Evolutionary conservation across 2,329 filamentous ascomycete species (phyloP).

Genomic region (Pseudogymnoascus sp.): DNA sequence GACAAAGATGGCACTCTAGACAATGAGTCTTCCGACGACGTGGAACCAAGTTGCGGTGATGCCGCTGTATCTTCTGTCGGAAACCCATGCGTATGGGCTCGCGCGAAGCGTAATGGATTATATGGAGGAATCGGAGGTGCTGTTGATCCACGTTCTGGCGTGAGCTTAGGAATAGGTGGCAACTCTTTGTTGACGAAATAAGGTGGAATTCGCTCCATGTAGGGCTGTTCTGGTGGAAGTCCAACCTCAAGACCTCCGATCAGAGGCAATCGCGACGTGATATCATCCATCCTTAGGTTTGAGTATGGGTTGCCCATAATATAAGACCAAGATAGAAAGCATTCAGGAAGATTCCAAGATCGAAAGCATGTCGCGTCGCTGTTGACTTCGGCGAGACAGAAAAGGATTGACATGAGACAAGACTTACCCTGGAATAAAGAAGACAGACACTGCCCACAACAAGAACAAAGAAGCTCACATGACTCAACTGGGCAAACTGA

Average conservation of each 20-base stretch:
- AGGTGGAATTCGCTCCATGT: background rate
- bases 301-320: background rate
- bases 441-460: background rate
- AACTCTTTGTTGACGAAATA: slow-evolving; percentile 3
- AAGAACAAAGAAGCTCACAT: slow-evolving; percentile 1
- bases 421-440: background rate
- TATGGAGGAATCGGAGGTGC: background rate
- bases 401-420: background rate
- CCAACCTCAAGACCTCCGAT: background rate
- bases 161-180: background rate
- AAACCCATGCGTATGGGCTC: background rate
- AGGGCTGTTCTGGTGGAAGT: background rate
- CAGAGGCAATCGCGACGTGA: background rate
- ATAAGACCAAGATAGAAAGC: background rate
- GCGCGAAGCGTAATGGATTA: background rate
- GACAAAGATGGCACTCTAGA: background rate
- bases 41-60: background rate
- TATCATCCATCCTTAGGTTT: background rate
- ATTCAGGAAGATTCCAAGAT: background rate
- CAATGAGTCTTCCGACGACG: background rate
- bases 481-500: background rate
- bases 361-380: background rate
- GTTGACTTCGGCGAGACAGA: background rate
- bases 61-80: background rate
- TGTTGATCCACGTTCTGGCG: background rate